Conservation (phyloP, 2,329 filamentous ascomycete species). For the Aspergillus terreus region DNA sequence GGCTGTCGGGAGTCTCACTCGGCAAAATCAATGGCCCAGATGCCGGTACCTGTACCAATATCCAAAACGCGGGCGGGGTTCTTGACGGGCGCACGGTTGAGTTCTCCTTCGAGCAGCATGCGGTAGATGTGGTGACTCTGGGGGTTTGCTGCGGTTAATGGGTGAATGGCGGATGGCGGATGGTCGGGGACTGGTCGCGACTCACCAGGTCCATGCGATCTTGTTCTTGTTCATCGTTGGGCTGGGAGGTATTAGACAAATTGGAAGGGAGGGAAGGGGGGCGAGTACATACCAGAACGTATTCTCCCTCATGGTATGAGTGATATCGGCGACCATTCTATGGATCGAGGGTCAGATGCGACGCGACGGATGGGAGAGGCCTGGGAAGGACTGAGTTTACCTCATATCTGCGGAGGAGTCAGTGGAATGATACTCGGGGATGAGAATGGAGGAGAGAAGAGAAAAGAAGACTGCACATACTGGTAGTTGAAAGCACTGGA, state of each 20-base stretch:
- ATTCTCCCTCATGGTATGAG: conserved; percentile 30
- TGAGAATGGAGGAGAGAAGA: too few species aligned
- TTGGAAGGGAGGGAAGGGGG: background rate
- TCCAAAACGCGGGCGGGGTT: conserved; percentile 28
- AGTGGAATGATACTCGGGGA: conserved; percentile 3
- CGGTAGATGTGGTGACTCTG: conserved; percentile 33
- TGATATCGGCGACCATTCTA: conserved; percentile 32
- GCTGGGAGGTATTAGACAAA: conserved; percentile 11
- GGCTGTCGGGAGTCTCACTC: conserved; percentile 23
- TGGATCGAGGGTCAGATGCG: background rate
- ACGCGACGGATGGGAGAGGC: background rate
- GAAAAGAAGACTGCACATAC: too few species aligned
- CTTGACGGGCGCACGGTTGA: conserved; percentile 24
- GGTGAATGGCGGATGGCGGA: background rate
- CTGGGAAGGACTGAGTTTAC: conserved; percentile 11
- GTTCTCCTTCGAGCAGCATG: conserved; percentile 29
- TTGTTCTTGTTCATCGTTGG: conserved; percentile 35
- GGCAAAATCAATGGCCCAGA: conserved; percentile 37
- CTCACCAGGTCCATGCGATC: conserved; percentile 32
- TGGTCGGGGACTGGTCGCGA: conserved; percentile 1
- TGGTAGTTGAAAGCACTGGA: conserved; percentile 28
- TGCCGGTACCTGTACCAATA: conserved; percentile 35
- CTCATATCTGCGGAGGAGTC: conserved; percentile 25
- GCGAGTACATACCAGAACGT: conserved; percentile 21
- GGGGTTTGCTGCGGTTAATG: background rate